A percentile compares a stretch with the other conserved stretches of the same genome.
Evolutionary conservation across 2,329 filamentous ascomycete genomes (phyloP).

Genomic region (Scytalidium sp.): DNA sequence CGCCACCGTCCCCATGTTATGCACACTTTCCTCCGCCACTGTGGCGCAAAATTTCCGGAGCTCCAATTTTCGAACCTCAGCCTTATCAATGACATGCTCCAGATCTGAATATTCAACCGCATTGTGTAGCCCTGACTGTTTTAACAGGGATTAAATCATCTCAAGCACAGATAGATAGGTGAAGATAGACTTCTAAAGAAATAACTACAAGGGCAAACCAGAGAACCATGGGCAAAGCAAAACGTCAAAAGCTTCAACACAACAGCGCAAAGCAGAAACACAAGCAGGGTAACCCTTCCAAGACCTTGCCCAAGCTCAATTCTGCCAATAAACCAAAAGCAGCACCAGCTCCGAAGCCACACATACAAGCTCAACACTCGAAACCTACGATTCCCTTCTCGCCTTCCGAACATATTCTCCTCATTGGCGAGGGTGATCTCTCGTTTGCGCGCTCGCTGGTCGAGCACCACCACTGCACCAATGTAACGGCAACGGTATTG

Average conservation of each 20-base stretch:
- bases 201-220: too few relatives aligned
- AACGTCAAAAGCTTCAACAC: background rate
- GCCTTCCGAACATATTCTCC: constrained; percentile 64
- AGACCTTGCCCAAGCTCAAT: background rate
- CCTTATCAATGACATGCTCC: background rate
- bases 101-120: background rate
- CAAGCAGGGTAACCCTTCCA: background rate
- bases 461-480: constrained; percentile 60
- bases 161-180: too few relatives aligned
- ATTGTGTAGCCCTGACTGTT: background rate
- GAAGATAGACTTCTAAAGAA: too few relatives aligned
- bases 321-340: constrained; percentile 1
- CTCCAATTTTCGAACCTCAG: background rate
- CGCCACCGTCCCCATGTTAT: background rate
- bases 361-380: constrained; percentile 23
- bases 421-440: constrained; percentile 79
- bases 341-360: constrained; percentile 6
- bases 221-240: background rate
- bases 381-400: constrained; percentile 65
- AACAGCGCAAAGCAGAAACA: background rate
- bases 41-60: background rate
- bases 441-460: constrained; percentile 71
- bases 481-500: constrained; percentile 67
- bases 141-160: too few relatives aligned
- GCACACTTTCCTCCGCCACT: background rate